Conservation (phyloP, 192 early-diverging fungal species). For the Obelidium mucronatum region DNA sequence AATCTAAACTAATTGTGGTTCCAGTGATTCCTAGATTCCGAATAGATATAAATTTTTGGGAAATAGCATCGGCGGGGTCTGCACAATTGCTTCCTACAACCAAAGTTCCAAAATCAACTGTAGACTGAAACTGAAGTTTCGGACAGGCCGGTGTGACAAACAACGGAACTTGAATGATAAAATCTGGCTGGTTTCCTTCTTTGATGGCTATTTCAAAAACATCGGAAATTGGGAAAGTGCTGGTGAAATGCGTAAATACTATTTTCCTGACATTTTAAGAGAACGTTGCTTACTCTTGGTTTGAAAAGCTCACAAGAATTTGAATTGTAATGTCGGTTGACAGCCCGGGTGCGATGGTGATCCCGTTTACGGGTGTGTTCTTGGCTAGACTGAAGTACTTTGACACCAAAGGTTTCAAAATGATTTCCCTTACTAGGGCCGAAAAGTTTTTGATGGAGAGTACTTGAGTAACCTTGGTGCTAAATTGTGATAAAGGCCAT, state of each 20-base stretch:
- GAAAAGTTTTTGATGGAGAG: conserved; percentile 49
- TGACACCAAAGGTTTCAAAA: conserved; percentile 33
- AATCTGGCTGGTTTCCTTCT: conserved; percentile 15
- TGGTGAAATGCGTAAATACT: too few relatives aligned
- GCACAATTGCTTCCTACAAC: background rate
- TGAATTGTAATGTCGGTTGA: conserved; percentile 34
- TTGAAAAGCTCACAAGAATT: conserved; percentile 9
- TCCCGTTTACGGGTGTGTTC: conserved; percentile 17
- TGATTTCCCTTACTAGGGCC: conserved; percentile 31
- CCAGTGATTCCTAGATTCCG: conserved; percentile 5
- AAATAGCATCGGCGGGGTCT: background rate
- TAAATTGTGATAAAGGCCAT: background rate
- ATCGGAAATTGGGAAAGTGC: conserved; percentile 4
- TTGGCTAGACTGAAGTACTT: conserved; percentile 38
- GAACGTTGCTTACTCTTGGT: background rate
- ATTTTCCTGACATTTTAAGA: background rate
- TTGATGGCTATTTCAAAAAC: conserved; percentile 35
- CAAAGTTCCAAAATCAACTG: conserved; percentile 53
- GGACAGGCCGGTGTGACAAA: conserved; percentile 43
- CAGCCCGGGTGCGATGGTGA: conserved; percentile 44
- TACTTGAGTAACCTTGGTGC: conserved; percentile 2
- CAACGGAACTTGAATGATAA: conserved; percentile 38
- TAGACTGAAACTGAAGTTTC: conserved; percentile 27
- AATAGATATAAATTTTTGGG: background rate
- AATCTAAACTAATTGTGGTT: conserved; percentile 3